Base-by-base conservation (phyloP, 2,329 filamentous ascomycete genomes). In the Neonectria neomacrospora region DNA sequence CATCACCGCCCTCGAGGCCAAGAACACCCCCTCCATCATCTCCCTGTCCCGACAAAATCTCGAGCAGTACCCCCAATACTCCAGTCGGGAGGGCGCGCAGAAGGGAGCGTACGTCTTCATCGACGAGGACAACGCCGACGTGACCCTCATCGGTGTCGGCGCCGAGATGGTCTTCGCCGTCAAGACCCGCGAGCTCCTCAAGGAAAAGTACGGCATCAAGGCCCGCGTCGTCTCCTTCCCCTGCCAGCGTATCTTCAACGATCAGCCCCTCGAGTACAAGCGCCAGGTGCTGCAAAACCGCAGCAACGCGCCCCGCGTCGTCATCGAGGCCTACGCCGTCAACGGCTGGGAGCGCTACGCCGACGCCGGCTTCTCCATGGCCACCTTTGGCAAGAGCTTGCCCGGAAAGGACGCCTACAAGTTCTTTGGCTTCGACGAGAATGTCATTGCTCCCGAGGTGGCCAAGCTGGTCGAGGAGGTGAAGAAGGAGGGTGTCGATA, bases 311-410 rank as follows among this genome's bases (percentile, higher is more conserved):
- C 83, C 85, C 0, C 76, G 80, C 1, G 83, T 90, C 16, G 84
- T 88, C 5, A 85, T 90, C 45, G 88, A 90, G 74, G 84, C 86
- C 1, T 89, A 87, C 70, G 80, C 83, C 1, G 79, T 82, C 1
- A 84, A 85, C 62, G 85, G 86, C 0, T 89, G 86, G 86, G 87
- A 88, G 75, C 74, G 86, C 20, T 89, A 88, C 68, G 86, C 86
- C 0, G 83, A 88, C 72, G 86, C 86, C 1, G 85, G 82, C 1
- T 80, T 80, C 62, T 83, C 79, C 51, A 83, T 88, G 81, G 79
- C 80, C 47, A 77, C 78, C 0, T 89, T 88, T 66, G 86, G 86
- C 0, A 84, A 88, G 70, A 84, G 80, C 16, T 71, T 88, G 47
- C 86, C 86, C 0, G 83, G 85, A 0, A 81, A 82, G 65, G 80